Percentiles rank a stretch among this genome's conserved stretches.
phyloP scores from a whole-genome alignment of 2,329 filamentous ascomycete species.

The Helotiales sp. region DNA sequence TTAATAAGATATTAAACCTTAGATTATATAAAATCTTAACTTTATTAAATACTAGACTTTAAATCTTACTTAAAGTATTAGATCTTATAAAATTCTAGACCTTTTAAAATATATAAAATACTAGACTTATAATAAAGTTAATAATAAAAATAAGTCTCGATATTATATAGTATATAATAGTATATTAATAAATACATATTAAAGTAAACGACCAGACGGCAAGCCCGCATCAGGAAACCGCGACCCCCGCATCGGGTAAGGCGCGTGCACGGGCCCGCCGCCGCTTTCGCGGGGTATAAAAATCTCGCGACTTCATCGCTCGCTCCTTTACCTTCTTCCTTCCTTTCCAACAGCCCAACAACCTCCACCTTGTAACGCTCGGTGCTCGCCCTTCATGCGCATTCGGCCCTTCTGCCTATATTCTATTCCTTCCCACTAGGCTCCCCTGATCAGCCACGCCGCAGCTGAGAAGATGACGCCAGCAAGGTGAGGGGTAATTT shows the following conservation, averaged over 20 bases:
- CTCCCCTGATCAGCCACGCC: constrained; percentile 14
- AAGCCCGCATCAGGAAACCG: constrained; percentile 7
- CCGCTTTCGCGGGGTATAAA: constrained; percentile 11
- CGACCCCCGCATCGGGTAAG: constrained; percentile 4
- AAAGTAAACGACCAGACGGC: constrained; percentile 5
- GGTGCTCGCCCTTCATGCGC: neutral
- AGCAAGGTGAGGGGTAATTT: constrained; percentile 18
- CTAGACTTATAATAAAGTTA: too few species aligned
- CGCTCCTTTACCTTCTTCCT: constrained; percentile 4
- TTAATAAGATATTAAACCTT: too few species aligned
- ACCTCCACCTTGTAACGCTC: neutral
- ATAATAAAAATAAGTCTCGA: too few species aligned
- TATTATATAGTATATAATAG: too few species aligned
- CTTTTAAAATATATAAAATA: too few species aligned
- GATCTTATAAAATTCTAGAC: too few species aligned
- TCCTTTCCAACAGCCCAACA: constrained; percentile 1
- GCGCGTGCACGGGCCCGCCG: neutral
- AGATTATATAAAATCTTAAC: too few species aligned
- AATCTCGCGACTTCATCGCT: constrained; percentile 5
- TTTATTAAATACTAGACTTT: too few species aligned
- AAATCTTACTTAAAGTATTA: too few species aligned
- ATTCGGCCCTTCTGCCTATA: constrained; percentile 14
- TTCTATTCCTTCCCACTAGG: constrained; percentile 11
- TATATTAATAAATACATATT: neutral
- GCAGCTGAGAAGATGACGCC: constrained; percentile 16